These are phyloP conservation scores for Gynostemma pentaphyllum DNA, from an alignment of 306 rosid genomes.

Conservation along the genomic window DNA sequence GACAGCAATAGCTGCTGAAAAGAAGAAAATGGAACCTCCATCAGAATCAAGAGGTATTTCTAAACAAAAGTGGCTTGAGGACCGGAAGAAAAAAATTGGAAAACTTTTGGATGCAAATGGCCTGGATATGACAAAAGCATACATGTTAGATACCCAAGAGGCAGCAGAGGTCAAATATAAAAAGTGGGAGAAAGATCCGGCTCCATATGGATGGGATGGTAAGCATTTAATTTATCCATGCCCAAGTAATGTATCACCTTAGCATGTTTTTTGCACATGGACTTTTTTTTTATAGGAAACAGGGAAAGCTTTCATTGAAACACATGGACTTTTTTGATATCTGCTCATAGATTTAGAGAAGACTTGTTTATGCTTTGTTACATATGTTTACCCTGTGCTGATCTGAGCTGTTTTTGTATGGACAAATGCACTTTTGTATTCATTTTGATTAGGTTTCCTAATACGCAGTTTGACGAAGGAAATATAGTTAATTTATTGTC, in stretches of 20 bases:
- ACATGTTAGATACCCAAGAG: constrained; percentile 94
- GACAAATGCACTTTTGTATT: neutral
- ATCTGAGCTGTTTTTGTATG: neutral
- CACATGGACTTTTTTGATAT: neutral
- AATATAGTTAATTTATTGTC: neutral
- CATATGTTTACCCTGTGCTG: neutral
- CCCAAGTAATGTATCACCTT: neutral
- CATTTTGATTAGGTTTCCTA: neutral
- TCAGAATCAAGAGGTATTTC: constrained; percentile 86
- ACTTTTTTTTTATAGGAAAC: too few species aligned
- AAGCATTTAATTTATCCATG: constrained; percentile 11
- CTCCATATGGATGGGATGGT: constrained; percentile 98
- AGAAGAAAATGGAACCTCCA: constrained; percentile 91
- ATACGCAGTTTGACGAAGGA: neutral
- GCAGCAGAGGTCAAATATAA: constrained; percentile 75
- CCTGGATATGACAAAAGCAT: constrained; percentile 71
- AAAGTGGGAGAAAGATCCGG: constrained; percentile 98
- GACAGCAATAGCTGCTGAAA: constrained; percentile 78
- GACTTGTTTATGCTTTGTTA: neutral
- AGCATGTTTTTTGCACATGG: neutral
- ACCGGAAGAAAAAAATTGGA: constrained; percentile 83
- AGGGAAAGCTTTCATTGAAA: too few species aligned
- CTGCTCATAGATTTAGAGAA: too few species aligned
- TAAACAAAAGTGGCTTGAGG: constrained; percentile 94
- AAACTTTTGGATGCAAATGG: constrained; percentile 94